Conservation (phyloP, 192 early-diverging fungal genomes). For the Kickxella alabastrina region DNA sequence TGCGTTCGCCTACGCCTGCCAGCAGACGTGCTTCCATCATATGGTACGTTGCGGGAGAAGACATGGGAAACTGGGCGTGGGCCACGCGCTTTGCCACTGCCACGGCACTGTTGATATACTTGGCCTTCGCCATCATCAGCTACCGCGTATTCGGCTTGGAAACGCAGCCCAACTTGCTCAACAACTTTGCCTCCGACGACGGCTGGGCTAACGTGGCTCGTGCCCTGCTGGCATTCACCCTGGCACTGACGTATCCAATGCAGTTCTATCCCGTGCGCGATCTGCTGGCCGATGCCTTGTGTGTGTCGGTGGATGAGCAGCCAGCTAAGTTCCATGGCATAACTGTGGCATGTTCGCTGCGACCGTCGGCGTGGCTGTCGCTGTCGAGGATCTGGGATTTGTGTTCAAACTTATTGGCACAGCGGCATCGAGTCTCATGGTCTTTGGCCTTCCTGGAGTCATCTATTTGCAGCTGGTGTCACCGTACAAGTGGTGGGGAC, state of each 20-base stretch:
- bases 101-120: constrained; percentile 52
- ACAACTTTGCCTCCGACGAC: constrained; percentile 60
- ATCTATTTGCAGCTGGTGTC: constrained; percentile 39
- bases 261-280: constrained; percentile 51
- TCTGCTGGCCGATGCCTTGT: constrained; percentile 16
- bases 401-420: constrained; percentile 52
- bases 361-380: constrained; percentile 30
- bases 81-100: constrained; percentile 52
- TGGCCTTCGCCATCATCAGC: constrained; percentile 59
- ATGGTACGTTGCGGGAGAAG: constrained; percentile 49
- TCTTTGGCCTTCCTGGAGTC: constrained; percentile 40
- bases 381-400: constrained; percentile 42
- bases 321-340: constrained; percentile 12
- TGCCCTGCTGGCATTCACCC: constrained; percentile 55
- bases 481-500: constrained; percentile 7
- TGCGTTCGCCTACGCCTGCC: constrained; percentile 63
- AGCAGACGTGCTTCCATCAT: constrained; percentile 62
- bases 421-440: constrained; percentile 33
- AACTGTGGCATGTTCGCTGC: constrained; percentile 17
- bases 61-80: constrained; percentile 48
- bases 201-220: constrained; percentile 59
- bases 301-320: constrained; percentile 8
- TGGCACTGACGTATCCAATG: constrained; percentile 60
- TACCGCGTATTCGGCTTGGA: constrained; percentile 59
- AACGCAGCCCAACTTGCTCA: constrained; percentile 62